Percentiles rank a stretch among this genome's conserved stretches.
phyloP scores from a whole-genome alignment of 2,329 filamentous ascomycete species.

The Alternaria metachromatica region DNA sequence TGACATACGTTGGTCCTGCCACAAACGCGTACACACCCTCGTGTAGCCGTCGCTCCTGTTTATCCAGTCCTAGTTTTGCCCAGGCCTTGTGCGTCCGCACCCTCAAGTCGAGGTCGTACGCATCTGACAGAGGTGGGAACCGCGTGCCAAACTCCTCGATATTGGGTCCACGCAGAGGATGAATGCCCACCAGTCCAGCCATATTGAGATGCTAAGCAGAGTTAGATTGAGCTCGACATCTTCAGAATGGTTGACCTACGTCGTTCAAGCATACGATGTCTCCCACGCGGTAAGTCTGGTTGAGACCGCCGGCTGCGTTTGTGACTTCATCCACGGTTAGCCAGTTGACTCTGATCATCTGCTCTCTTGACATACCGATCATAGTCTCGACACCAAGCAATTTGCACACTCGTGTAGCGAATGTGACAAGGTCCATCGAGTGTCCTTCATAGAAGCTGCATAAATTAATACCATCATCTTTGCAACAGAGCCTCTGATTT shows the following conservation, averaged over 20 bases:
- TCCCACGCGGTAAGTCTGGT: slow-evolving; percentile 68
- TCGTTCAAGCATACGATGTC: slow-evolving; percentile 72
- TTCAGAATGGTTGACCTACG: slow-evolving; percentile 47
- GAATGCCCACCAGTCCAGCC: slow-evolving; percentile 65
- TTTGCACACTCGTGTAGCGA: slow-evolving; percentile 70
- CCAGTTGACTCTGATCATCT: background rate
- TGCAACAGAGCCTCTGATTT: background rate
- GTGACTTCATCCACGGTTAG: slow-evolving; percentile 58
- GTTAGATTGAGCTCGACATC: slow-evolving; percentile 13
- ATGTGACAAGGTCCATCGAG: slow-evolving; percentile 66
- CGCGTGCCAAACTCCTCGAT: slow-evolving; percentile 66
- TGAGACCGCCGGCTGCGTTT: slow-evolving; percentile 71
- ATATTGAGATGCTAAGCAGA: slow-evolving; percentile 65
- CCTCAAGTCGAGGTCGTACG: slow-evolving; percentile 68
- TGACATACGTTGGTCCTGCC: slow-evolving; percentile 63
- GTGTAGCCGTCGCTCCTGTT: slow-evolving; percentile 61
- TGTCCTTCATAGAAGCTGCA: slow-evolving; percentile 72
- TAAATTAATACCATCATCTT: slow-evolving; percentile 18
- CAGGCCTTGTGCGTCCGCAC: slow-evolving; percentile 64
- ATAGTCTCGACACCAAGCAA: slow-evolving; percentile 66
- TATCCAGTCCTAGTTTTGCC: slow-evolving; percentile 56
- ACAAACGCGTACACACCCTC: slow-evolving; percentile 73
- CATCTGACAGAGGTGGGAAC: slow-evolving; percentile 70
- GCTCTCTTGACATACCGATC: slow-evolving; percentile 53
- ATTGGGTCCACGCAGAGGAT: slow-evolving; percentile 69